Percentiles rank a stretch among this genome's conserved stretches.
phyloP scores from a whole-genome alignment of 1,284 basidiomycete genomes.

The Heterobasidion parviporum region DNA sequence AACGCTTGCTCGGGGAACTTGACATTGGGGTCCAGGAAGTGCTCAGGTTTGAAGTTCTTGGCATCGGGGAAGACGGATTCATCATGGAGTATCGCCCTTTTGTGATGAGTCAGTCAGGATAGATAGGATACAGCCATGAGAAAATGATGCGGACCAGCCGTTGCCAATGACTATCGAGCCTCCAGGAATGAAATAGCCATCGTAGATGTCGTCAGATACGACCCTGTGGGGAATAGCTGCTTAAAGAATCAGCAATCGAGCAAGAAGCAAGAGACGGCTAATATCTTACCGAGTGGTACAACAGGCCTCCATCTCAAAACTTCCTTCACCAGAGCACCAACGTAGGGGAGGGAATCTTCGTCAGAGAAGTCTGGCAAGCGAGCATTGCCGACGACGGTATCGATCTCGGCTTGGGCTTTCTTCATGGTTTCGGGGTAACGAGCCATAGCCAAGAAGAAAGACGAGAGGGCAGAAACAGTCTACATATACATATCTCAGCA shows the following conservation, averaged over 20 bases:
- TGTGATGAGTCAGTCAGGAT: neutral
- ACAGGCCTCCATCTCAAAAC: constrained; percentile 14
- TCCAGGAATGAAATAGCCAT: constrained; percentile 29
- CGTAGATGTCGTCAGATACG: constrained; percentile 25
- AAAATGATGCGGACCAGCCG: constrained; percentile 15
- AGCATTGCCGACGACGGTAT: constrained; percentile 11
- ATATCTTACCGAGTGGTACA: constrained; percentile 4
- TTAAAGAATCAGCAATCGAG: neutral
- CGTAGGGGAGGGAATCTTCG: constrained; percentile 10
- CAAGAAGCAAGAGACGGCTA: neutral
- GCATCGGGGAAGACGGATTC: constrained; percentile 6
- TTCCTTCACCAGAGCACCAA: constrained; percentile 16
- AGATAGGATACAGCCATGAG: neutral
- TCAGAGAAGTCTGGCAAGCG: constrained; percentile 15
- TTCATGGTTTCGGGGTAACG: constrained; percentile 16
- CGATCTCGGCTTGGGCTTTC: constrained; percentile 19
- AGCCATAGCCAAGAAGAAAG: constrained; percentile 17
- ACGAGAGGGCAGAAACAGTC: constrained; percentile 14
- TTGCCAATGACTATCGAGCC: constrained; percentile 25
- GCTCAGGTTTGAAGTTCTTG: constrained; percentile 10
- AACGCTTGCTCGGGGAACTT: constrained; percentile 18
- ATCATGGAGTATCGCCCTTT: constrained; percentile 6
- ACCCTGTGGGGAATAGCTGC: constrained; percentile 21
- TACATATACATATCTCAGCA: neutral
- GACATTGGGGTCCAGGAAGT: constrained; percentile 13